Percentiles rank a stretch among this genome's conserved stretches.
phyloP scores from a whole-genome alignment of 352 stramenopile genomes.

The Phytopythium vexans region DNA sequence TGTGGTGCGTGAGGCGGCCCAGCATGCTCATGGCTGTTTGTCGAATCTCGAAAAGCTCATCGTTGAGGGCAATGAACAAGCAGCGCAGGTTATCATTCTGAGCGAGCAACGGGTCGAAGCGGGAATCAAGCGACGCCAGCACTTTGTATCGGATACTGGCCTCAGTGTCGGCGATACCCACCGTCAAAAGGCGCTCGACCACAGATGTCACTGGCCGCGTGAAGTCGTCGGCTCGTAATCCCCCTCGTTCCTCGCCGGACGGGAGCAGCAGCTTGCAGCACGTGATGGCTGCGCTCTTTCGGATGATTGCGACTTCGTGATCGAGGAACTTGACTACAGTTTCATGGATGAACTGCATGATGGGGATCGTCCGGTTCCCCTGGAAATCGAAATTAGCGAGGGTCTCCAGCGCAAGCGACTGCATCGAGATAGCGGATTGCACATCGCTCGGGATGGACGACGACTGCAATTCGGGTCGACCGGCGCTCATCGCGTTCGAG shows the following conservation, averaged over 20 bases:
- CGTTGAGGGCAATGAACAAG: conserved; percentile 85
- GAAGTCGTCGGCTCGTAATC: conserved; percentile 74
- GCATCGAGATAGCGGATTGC: conserved; percentile 68
- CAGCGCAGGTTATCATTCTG: conserved; percentile 84
- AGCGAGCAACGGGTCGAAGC: conserved; percentile 77
- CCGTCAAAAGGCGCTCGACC: conserved; percentile 73
- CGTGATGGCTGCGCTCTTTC: conserved; percentile 84
- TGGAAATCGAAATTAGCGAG: conserved; percentile 86
- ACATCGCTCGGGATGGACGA: conserved; percentile 21
- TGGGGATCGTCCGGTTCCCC: conserved; percentile 78
- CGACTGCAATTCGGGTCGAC: conserved; percentile 5
- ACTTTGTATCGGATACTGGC: conserved; percentile 82
- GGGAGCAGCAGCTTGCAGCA: conserved; percentile 84
- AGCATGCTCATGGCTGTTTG: conserved; percentile 87
- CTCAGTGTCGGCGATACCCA: conserved; percentile 86
- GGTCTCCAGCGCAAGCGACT: conserved; percentile 81
- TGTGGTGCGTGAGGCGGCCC: conserved; percentile 81
- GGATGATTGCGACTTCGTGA: conserved; percentile 79
- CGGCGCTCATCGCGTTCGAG: conserved; percentile 26
- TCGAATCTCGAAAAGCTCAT: conserved; percentile 87
- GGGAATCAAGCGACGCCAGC: conserved; percentile 71
- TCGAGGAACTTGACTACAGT: conserved; percentile 87
- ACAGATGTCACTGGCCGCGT: conserved; percentile 68
- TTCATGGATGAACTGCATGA: conserved; percentile 88
- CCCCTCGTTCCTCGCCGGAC: conserved; percentile 36